These are phyloP conservation scores for Ustilago hordei DNA, from an alignment of 1,284 basidiomycete genomes.

Conservation along the genomic window DNA sequence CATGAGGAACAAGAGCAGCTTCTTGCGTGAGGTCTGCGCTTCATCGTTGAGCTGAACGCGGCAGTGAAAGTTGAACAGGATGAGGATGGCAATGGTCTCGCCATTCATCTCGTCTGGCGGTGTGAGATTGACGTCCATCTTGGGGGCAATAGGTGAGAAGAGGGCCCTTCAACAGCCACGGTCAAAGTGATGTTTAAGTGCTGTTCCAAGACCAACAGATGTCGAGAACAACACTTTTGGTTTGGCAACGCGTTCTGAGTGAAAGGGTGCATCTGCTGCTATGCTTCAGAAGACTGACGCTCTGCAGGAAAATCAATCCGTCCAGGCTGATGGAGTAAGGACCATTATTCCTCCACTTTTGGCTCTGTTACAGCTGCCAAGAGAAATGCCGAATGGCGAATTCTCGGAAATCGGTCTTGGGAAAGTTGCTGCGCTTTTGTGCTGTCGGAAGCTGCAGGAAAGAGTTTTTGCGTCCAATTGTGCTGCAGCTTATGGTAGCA, in stretches of 20 bases:
- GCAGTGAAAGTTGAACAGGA: conserved; percentile 54
- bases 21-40: conserved; percentile 33
- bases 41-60: conserved; percentile 41
- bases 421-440: neutral
- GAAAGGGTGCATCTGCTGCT: neutral
- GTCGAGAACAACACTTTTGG: conserved; percentile 14
- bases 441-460: conserved; percentile 9
- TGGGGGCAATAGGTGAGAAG: neutral
- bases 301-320: neutral
- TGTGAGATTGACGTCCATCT: conserved; percentile 19
- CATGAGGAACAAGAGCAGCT: conserved; percentile 43
- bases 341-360: conserved; percentile 24
- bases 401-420: conserved; percentile 28
- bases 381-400: neutral
- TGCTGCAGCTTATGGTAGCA: neutral
- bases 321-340: neutral
- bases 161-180: neutral
- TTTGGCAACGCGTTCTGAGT: neutral
- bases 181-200: neutral
- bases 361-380: neutral
- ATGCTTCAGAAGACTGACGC: neutral
- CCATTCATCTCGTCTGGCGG: conserved; percentile 49
- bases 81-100: conserved; percentile 46
- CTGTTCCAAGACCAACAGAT: neutral
- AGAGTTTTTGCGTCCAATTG: conserved; percentile 5